Percentiles rank a stretch among this genome's conserved stretches.
phyloP scores from a whole-genome alignment of 2,329 filamentous ascomycete genomes.

The Phaeosphaeria sp. region DNA sequence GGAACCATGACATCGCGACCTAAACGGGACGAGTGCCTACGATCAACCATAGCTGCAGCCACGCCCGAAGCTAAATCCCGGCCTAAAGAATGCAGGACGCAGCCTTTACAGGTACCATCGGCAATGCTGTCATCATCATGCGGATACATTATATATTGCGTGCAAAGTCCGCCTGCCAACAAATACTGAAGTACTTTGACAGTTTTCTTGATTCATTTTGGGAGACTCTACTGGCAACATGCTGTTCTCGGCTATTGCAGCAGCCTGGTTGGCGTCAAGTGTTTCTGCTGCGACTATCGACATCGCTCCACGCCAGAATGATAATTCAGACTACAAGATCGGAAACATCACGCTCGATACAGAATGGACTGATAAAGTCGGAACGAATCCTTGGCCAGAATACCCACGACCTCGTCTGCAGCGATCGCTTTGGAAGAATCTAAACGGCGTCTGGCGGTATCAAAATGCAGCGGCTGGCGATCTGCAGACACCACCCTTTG shows the following conservation, averaged over 20 bases:
- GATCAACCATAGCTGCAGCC: slow-evolving; percentile 37
- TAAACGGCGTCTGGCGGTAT: slow-evolving; percentile 67
- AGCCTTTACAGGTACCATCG: slow-evolving; percentile 24
- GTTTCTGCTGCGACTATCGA: slow-evolving; percentile 14
- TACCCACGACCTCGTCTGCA: slow-evolving; percentile 64
- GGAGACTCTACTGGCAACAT: slow-evolving; percentile 13
- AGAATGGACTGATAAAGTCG: slow-evolving; percentile 60
- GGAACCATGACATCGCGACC: not conserved
- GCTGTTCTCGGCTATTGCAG: slow-evolving; percentile 20
- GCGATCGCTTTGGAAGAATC: slow-evolving; percentile 60
- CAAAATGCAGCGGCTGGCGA: slow-evolving; percentile 51
- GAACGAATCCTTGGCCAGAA: slow-evolving; percentile 63
- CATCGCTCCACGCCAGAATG: slow-evolving; percentile 27
- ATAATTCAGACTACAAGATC: slow-evolving; percentile 38
- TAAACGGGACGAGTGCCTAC: slow-evolving; percentile 1
- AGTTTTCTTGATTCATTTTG: not conserved
- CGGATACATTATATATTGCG: slow-evolving; percentile 28
- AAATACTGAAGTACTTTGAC: not conserved
- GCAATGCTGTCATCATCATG: slow-evolving; percentile 19
- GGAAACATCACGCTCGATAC: slow-evolving; percentile 46
- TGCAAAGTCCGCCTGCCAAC: not conserved
- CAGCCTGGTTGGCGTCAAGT: slow-evolving; percentile 15
- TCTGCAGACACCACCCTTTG: slow-evolving; percentile 53
- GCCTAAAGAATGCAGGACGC: slow-evolving; percentile 26
- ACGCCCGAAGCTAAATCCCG: slow-evolving; percentile 34